Percentiles rank a stretch among this genome's conserved stretches.
Evolutionary conservation across 805 yeast genomes (phyloP).

Genomic region (Barnettozyma californica): DNA sequence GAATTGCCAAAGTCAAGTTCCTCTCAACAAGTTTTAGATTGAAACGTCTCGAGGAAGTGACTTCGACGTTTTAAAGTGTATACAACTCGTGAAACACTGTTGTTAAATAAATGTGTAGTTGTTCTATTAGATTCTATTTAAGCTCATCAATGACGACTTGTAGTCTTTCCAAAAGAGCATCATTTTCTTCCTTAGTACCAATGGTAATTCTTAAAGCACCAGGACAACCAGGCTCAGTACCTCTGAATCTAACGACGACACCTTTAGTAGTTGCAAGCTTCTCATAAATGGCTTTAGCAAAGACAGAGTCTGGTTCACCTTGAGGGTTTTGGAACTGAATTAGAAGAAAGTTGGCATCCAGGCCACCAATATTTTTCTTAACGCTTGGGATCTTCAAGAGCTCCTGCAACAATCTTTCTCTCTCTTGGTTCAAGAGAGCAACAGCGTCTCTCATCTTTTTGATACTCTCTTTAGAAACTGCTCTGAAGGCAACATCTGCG

Average conservation of each 20-base stretch:
- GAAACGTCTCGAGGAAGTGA: slow-evolving; percentile 11
- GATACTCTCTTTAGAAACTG: slow-evolving; percentile 57
- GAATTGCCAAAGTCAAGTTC: slow-evolving; percentile 4
- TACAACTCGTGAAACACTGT: neutral
- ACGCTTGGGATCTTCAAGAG: slow-evolving; percentile 56
- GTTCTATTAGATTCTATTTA: neutral
- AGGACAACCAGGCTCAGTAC: slow-evolving; percentile 79
- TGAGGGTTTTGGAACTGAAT: slow-evolving; percentile 58
- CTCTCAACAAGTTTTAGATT: slow-evolving; percentile 7
- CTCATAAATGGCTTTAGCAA: slow-evolving; percentile 64
- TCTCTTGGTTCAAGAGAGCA: slow-evolving; percentile 45
- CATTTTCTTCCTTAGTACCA: slow-evolving; percentile 79
- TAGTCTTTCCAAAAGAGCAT: slow-evolving; percentile 47
- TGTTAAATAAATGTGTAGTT: neutral
- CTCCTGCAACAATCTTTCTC: slow-evolving; percentile 46
- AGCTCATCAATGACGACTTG: slow-evolving; percentile 27
- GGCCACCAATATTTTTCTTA: slow-evolving; percentile 74
- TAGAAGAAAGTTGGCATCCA: slow-evolving; percentile 81
- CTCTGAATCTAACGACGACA: slow-evolving; percentile 89
- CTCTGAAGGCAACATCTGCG: slow-evolving; percentile 67
- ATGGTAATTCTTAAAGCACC: slow-evolving; percentile 86
- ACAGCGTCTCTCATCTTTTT: slow-evolving; percentile 53
- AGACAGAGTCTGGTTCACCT: slow-evolving; percentile 60
- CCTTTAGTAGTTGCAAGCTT: slow-evolving; percentile 64
- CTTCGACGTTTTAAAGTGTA: slow-evolving; percentile 9